Percentiles rank a stretch among this genome's conserved stretches.
Conservation (phyloP, 2,329 filamentous ascomycete species). For the Curvularia hawaiiensis region DNA sequence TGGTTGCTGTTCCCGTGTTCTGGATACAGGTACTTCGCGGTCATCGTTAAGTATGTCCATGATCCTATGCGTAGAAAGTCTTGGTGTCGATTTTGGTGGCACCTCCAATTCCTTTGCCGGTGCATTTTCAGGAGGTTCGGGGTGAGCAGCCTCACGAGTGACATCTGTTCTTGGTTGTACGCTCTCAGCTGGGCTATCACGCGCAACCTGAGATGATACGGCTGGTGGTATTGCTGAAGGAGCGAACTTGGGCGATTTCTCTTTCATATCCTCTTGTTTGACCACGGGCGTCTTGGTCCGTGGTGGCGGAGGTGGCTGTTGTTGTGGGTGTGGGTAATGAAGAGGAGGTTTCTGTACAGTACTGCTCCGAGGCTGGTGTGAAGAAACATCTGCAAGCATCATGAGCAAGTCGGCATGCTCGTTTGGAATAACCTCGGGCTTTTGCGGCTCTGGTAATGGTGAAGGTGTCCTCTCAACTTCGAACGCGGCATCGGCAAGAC, state of each 20-base stretch:
- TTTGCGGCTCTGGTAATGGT: constrained; percentile 21
- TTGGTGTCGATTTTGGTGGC: constrained; percentile 31
- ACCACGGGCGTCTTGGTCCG: constrained; percentile 19
- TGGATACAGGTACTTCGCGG: constrained; percentile 35
- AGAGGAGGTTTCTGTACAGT: constrained; percentile 5
- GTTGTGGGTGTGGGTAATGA: constrained; percentile 11
- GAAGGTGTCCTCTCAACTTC: constrained; percentile 42
- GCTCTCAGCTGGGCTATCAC: constrained; percentile 24
- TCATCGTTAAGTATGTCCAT: constrained; percentile 47
- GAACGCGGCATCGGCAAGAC: constrained; percentile 41
- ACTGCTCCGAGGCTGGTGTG: constrained; percentile 25
- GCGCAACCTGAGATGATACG: constrained; percentile 25
- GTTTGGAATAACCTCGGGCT: constrained; percentile 43
- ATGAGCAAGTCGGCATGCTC: constrained; percentile 50
- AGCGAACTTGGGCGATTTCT: constrained; percentile 25
- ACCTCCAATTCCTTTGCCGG: constrained; percentile 15
- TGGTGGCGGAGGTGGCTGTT: constrained; percentile 13
- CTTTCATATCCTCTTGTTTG: constrained; percentile 21
- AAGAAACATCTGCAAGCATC: constrained; percentile 44
- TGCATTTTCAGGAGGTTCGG: constrained; percentile 17
- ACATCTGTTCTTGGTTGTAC: constrained; percentile 13
- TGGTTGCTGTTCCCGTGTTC: constrained; percentile 25
- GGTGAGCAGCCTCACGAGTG: constrained; percentile 8
- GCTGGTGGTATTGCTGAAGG: constrained; percentile 19
- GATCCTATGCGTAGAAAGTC: constrained; percentile 43